Evolutionary conservation across 1,284 basidiomycete genomes (phyloP).

Genomic region (Gymnopus androsaceus): DNA sequence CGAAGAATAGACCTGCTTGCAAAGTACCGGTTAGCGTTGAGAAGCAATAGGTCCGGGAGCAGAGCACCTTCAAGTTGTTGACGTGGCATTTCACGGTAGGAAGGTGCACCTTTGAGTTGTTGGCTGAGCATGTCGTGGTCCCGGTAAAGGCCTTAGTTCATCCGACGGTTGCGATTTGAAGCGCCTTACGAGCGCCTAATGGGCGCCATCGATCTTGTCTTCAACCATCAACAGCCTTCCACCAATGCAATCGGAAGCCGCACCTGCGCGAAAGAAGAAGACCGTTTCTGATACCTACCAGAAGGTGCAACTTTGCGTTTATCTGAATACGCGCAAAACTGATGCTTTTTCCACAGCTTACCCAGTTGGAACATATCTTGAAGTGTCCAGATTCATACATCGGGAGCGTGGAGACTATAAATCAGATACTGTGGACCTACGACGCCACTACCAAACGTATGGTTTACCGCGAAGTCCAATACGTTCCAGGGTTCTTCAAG

Average conservation of each 20-base stretch:
- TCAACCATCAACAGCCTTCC: slow-evolving; percentile 52
- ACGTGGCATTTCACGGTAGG: no score
- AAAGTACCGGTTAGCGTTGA: no score
- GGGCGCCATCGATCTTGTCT: no score
- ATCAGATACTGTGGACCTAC: slow-evolving; percentile 89
- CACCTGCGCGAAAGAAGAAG: slow-evolving; percentile 63
- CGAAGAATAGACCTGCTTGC: no score
- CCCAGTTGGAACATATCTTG: slow-evolving; percentile 95
- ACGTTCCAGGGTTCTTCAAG: slow-evolving; percentile 98
- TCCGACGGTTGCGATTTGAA: no score
- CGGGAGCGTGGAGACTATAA: slow-evolving; percentile 87
- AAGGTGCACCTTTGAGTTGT: no score
- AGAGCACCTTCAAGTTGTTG: no score
- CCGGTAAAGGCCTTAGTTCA: no score
- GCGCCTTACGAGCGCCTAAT: no score
- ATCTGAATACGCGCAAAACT: not conserved
- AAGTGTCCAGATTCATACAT: slow-evolving; percentile 99
- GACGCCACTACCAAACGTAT: slow-evolving; percentile 81
- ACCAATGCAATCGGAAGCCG: slow-evolving; percentile 34
- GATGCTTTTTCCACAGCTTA: slow-evolving; percentile 63
- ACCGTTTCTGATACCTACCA: slow-evolving; percentile 91
- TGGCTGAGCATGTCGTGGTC: no score
- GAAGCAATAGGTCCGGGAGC: no score
- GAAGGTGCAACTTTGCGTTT: slow-evolving; percentile 58
- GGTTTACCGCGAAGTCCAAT: slow-evolving; percentile 82